Base-by-base conservation (phyloP, 306 rosid genomes). In the Quercus aquifolioides region DNA sequence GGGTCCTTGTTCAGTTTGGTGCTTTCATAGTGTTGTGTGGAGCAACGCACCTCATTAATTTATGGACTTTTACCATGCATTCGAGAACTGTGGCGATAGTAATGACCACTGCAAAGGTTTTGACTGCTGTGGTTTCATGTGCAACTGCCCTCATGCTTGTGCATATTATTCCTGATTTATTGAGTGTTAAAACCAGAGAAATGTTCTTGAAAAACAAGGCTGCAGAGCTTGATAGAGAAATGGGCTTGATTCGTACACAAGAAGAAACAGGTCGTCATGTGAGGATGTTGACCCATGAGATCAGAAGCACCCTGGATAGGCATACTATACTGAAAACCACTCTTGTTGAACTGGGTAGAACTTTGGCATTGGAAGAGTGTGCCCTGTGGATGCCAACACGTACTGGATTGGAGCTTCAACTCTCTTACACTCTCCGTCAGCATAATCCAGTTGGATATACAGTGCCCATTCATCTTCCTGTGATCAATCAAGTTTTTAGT, bases 331-430 rank as follows among this genome's bases (percentile, higher is more conserved):
- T 91, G 49, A 90, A 88, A 78, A 91, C 94, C 2, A 91, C 97
- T 15, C 92, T 91, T 79, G 78, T 91, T 43, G 97, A 91, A 76
- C 71, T 89, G 76, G 98, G 98, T 60, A 93, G 98, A 82, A 95
- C 97, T 69, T 81, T 95, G 89, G 98, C 86, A 18, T 85, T 95
- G 65, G 99, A 93, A 81, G 99, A 95, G 89, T 95, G 99, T 85
- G 94, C 97, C 35, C 82, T 95, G 63, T 95, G 99, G 99, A 95
- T 95, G 99, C 99, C 99, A 3, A 95, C 97, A 0, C 94, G 96
- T 10, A 86, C 97, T 46, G 98, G 98, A 3, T 88, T 95, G 84
- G 99, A 95, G 88, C 97, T 95, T 88, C 98, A 93, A 84, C 94
- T 95, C 20, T 88, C 99, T 1, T 95, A 95, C 84, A 95, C 99